A percentile compares a stretch with the other conserved stretches of the same genome.
phyloP scores from a whole-genome alignment of 1,284 basidiomycete species.

The Tilletia indica region DNA sequence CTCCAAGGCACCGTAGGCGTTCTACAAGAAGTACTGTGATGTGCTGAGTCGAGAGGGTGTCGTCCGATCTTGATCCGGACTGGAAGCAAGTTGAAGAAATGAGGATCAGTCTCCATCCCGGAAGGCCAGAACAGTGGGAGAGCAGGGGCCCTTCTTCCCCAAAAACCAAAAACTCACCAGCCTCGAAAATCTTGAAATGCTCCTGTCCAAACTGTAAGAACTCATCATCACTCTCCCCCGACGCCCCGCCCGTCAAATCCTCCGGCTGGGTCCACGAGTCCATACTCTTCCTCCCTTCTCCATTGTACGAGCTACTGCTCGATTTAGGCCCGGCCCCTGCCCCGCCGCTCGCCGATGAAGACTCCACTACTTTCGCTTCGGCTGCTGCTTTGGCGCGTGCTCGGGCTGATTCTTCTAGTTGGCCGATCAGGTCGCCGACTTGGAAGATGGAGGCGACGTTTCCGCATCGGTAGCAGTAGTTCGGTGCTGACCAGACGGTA shows the following conservation, averaged over 20 bases:
- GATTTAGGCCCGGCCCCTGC: neutral
- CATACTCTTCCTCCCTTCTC: neutral
- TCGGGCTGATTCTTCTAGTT: neutral
- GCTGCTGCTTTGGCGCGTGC: neutral
- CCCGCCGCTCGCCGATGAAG: neutral
- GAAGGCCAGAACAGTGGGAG: too few relatives aligned
- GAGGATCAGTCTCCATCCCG: neutral
- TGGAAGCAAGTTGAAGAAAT: neutral
- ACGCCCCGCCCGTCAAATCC: neutral
- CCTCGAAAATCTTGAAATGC: conserved; percentile 59
- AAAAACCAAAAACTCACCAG: conserved; percentile 35
- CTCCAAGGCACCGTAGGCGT: too few relatives aligned
- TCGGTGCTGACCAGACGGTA: conserved; percentile 47
- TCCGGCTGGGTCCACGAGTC: neutral
- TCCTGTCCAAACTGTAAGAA: conserved; percentile 37
- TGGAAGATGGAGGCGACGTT: conserved; percentile 56
- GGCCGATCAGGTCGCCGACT: conserved; percentile 40
- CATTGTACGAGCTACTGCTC: neutral
- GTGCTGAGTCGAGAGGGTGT: conserved; percentile 30
- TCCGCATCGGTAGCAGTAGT: conserved; percentile 52
- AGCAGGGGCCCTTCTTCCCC: too few relatives aligned
- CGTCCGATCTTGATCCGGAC: conserved; percentile 43
- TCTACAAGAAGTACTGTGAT: conserved; percentile 40
- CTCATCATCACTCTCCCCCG: conserved; percentile 32
- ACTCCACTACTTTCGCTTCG: neutral